Percentiles rank a stretch among this genome's conserved stretches.
These are phyloP conservation scores for Saccharomycopsis capsularis DNA, from an alignment of 805 yeast species.

Conservation along the genomic window DNA sequence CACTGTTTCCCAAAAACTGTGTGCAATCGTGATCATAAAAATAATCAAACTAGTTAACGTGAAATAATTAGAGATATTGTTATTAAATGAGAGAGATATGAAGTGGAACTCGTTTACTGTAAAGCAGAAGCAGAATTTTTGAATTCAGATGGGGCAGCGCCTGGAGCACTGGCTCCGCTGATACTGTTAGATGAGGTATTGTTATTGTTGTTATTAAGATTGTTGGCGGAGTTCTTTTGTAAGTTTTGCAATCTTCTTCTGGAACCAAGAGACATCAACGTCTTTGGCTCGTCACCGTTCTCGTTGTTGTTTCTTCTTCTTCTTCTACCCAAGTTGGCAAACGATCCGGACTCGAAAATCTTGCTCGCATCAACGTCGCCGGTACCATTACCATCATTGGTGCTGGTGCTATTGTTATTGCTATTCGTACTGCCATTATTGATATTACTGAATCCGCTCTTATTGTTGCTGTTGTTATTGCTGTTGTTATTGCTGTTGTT, in stretches of 20 bases:
- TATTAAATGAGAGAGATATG: too few species aligned
- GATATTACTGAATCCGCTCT: not conserved
- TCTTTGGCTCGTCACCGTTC: conserved; percentile 6
- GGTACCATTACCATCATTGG: not conserved
- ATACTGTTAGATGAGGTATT: too few species aligned
- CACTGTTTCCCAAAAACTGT: too few species aligned
- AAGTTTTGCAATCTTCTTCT: conserved; percentile 16
- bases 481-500: conserved; percentile 7
- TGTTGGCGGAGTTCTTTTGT: not conserved
- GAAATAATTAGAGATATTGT: too few species aligned
- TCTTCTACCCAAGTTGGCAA: conserved; percentile 17
- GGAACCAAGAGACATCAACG: conserved; percentile 16
- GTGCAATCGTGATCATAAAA: too few species aligned
- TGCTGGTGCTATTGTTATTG: not conserved
- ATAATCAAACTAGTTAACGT: too few species aligned
- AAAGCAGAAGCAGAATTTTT: too few species aligned
- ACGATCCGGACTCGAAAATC: conserved; percentile 12
- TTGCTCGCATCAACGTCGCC: not conserved
- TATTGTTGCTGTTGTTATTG: conserved; percentile 1
- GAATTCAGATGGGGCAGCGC: too few species aligned
- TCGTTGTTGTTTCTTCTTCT: conserved; percentile 2
- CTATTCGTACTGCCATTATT: not conserved
- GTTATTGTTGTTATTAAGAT: not conserved
- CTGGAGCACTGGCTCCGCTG: too few species aligned
- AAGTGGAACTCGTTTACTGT: too few species aligned